A percentile compares a stretch with the other conserved stretches of the same genome.
Evolutionary conservation across 257 asterid species (phyloP).

Genomic region (Echium plantagineum): DNA sequence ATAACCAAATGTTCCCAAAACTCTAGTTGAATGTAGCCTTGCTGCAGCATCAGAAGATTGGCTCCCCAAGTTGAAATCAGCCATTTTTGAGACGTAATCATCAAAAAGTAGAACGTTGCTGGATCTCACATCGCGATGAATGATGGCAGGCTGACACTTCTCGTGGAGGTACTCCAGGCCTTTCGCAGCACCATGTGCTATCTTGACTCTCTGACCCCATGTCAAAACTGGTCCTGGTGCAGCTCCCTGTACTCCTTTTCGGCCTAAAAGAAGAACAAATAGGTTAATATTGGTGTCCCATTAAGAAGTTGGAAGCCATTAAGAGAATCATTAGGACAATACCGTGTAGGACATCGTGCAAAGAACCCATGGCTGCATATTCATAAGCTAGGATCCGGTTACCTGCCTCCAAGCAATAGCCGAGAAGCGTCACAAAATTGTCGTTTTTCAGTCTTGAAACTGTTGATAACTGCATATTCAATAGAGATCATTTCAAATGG

Average conservation of each 20-base stretch:
- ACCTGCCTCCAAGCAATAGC: constrained; percentile 64
- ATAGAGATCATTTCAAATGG: background rate
- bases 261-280: constrained; percentile 25
- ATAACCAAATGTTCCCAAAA: constrained; percentile 82
- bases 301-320: background rate
- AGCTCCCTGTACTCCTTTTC: constrained; percentile 91
- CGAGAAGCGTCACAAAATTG: constrained; percentile 54
- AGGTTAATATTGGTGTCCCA: background rate
- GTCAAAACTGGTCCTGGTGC: constrained; percentile 78
- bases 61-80: constrained; percentile 75
- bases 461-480: constrained; percentile 40
- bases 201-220: constrained; percentile 76
- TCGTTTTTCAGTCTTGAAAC: constrained; percentile 71
- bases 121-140: constrained; percentile 84
- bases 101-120: constrained; percentile 84
- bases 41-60: constrained; percentile 91
- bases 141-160: constrained; percentile 69
- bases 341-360: constrained; percentile 84
- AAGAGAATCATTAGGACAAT: constrained; percentile 2
- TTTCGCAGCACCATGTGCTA: constrained; percentile 79
- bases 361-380: constrained; percentile 69
- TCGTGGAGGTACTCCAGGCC: constrained; percentile 82
- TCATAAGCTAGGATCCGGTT: constrained; percentile 57
- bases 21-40: constrained; percentile 78
- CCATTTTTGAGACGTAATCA: constrained; percentile 62